Base-by-base conservation (phyloP, 2,329 filamentous ascomycete species). In the Alternaria infectoria region DNA sequence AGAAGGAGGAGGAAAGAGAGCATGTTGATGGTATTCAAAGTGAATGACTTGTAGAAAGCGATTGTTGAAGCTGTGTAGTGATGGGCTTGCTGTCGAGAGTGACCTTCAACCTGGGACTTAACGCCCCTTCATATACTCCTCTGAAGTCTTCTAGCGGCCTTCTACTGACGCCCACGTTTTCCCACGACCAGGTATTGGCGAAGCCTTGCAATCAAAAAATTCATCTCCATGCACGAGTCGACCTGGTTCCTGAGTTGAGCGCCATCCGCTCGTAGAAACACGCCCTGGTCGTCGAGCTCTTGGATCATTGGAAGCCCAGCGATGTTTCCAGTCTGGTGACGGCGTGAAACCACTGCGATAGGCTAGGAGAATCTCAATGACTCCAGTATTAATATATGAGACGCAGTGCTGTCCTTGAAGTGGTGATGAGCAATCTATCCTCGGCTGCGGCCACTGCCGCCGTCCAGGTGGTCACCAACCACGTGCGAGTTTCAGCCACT, bases 1-100 rank as follows among this genome's bases (percentile, higher is more conserved):
- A 69, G 56, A 46, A 69, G 59, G 28, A 72, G 36, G 52, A 69
- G 26, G 52, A 62, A 54, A n/a, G 63, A 68, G 46, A 61, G 63
- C 68, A 69, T 70, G 15, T 17, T 56, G 57, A 23, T 43, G 17
- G 32, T 30, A 13, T 60, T 26, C 19, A 25, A 21, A 58, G 25
- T 47, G 25, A 58, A 36, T 40, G 56, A 21, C 17, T 51, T 36
- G 28, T 36, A 51, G 13, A 12, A 51, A 51, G 49, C 49, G 49
- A 51, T 21, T 52, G 47, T 57, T 19, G 51, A 61, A 46, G 60
- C 46, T 60, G 51, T 54, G 49, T 40, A 51, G 43, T 54, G 51
- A 54, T 32, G 43, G 36, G 44, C 36, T 57, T 56, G 30, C 60
- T 63, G 47, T 36, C 44, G 46, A 61, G 30, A 49, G 59, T 49